These are phyloP conservation scores for Tetrapisispora taiwanensis DNA, from an alignment of 805 yeast genomes.

Conservation along the genomic window DNA sequence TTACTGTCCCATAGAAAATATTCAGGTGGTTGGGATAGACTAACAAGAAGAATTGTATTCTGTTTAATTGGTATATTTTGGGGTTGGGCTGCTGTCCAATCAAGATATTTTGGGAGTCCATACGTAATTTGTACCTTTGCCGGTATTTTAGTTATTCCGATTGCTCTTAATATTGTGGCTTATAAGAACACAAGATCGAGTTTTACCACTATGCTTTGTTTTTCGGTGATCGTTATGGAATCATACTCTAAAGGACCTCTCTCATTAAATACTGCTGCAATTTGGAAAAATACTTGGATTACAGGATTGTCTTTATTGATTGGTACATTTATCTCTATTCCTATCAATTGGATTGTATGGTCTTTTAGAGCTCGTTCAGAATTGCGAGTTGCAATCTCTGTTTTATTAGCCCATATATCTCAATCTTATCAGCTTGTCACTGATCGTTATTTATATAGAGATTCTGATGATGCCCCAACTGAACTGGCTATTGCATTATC, in stretches of 20 bases:
- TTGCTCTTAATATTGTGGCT: slow-evolving; percentile 29
- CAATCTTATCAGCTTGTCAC: slow-evolving; percentile 39
- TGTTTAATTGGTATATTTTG: slow-evolving; percentile 36
- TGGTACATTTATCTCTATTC: slow-evolving; percentile 31
- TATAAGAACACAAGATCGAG: slow-evolving; percentile 36
- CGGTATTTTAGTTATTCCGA: slow-evolving; percentile 27
- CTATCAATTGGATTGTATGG: slow-evolving; percentile 39
- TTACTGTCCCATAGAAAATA: slow-evolving; percentile 34
- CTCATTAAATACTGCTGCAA: slow-evolving; percentile 13
- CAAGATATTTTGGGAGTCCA: slow-evolving; percentile 30
- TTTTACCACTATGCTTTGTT: slow-evolving; percentile 32
- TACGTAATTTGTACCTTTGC: slow-evolving; percentile 35
- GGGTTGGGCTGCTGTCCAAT: slow-evolving; percentile 38
- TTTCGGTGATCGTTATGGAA: slow-evolving; percentile 33
- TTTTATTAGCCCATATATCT: slow-evolving; percentile 33
- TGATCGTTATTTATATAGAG: slow-evolving; percentile 41
- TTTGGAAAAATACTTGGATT: slow-evolving; percentile 34
- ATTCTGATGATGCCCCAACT: slow-evolving; percentile 38
- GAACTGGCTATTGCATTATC: slow-evolving; percentile 35
- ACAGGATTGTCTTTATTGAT: slow-evolving; percentile 32
- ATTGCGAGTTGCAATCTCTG: slow-evolving; percentile 31
- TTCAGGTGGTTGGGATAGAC: slow-evolving; percentile 29
- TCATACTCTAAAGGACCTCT: slow-evolving; percentile 15
- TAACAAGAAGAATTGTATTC: slow-evolving; percentile 27
- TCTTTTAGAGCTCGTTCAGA: slow-evolving; percentile 38